Base-by-base conservation (phyloP, 768 basidiomycete species). In the Crepidotus variabilis region DNA sequence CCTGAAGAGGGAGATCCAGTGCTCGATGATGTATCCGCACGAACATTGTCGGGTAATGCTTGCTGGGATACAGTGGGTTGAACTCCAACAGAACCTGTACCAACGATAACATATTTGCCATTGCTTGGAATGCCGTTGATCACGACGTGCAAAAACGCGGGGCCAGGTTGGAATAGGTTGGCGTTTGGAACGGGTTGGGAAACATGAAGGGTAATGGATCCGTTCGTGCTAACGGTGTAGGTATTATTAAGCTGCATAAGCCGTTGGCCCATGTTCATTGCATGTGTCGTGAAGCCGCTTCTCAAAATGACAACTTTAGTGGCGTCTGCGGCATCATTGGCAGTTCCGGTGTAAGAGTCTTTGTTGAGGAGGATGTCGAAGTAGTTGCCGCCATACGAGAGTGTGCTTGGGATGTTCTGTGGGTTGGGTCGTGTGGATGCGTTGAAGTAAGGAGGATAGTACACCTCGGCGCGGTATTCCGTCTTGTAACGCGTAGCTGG, bases 361-460 rank as follows among this genome's bases (percentile, higher is more conserved):
- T 85, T 67, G 21, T 84, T 78, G 36, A 98, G 72, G 1, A 78
- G 81, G 60, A 98, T 72, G 69, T 95, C 82, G 67, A 97, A 97
- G 11, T 78, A 74, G 22, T 74, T 59, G 0, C 96, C 96, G 33
- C 96, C 96, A 65, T 99, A 99, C 0, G 82, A 72, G 45, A 99
- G 75, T 1, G 75, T 88, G 11, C 69, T 71, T 0, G 95, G 95
- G 0, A 92, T 67, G 3, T 88, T 87, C 10, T 74, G 68, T 16
- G 88, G 89, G 1, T 72, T 70, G 0, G 96, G 96, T 11, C 94
- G 87, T 0, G 76, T 74, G 46, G 71, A 65, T 11, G 88, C 80
- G 33, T 81, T 76, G 75, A 88, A 98, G 74, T 96, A 99, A 7
- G 85, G 78, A 0, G 96, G 96, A 75, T 93, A 98, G 78, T 93